phyloP scores from a whole-genome alignment of 495 filamentous ascomycete species.

The Annulohypoxylon stygium region DNA sequence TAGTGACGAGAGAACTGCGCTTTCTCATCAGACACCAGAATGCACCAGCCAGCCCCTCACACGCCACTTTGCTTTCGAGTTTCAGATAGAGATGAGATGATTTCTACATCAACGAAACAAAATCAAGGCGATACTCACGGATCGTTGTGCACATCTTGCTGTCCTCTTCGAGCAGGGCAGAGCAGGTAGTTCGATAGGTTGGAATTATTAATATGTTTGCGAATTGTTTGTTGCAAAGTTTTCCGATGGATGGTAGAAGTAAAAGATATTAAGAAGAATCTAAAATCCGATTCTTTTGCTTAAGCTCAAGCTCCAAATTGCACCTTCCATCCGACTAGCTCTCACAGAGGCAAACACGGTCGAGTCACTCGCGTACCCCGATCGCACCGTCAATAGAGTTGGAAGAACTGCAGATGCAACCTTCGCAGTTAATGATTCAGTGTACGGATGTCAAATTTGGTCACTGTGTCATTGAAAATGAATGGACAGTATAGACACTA shows the following conservation, averaged over 20 bases:
- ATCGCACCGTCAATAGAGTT: background rate
- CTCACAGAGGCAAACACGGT: background rate
- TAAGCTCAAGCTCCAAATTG: slow-evolving; percentile 4
- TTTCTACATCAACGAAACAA: background rate
- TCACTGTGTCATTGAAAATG: background rate
- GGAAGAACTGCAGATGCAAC: background rate
- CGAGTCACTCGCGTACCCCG: background rate
- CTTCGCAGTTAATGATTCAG: background rate
- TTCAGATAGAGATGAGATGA: background rate
- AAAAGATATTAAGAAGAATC: background rate
- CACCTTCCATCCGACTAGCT: slow-evolving; percentile 1
- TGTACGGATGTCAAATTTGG: background rate
- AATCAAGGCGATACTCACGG: slow-evolving; percentile 30
- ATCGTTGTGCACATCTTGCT: slow-evolving; percentile 42
- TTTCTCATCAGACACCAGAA: background rate
- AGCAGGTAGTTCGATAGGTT: background rate
- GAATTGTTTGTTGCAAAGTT: background rate
- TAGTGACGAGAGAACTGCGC: background rate
- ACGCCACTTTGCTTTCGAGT: background rate
- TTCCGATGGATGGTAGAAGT: background rate
- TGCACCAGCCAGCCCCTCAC: background rate
- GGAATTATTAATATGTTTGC: background rate
- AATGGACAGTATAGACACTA: background rate
- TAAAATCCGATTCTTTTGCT: slow-evolving; percentile 1
- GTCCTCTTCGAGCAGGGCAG: slow-evolving; percentile 9